phyloP scores from a whole-genome alignment of 2,329 filamentous ascomycete species.

The Onygenales sp. region DNA sequence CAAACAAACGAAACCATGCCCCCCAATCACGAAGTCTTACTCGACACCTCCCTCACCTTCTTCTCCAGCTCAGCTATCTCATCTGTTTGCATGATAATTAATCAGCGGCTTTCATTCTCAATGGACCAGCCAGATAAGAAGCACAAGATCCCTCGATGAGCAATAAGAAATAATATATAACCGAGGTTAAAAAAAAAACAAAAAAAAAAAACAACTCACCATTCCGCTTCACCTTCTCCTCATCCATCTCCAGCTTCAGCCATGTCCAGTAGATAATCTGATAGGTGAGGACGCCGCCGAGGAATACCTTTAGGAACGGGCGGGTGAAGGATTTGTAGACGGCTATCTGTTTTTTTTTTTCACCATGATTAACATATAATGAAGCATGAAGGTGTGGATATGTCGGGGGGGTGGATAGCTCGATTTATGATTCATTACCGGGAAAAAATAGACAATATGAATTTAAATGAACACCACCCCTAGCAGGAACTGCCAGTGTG shows the following conservation, averaged over 20 bases:
- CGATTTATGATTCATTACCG: no score
- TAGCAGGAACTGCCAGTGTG: neutral
- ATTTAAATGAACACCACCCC: no score
- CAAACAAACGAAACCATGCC: neutral
- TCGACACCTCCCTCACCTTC: slow-evolving; percentile 24
- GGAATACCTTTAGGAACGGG: slow-evolving; percentile 39
- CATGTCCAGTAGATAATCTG: slow-evolving; percentile 40
- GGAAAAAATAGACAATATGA: no score
- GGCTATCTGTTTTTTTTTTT: slow-evolving; percentile 20
- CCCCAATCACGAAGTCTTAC: neutral
- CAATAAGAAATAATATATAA: neutral
- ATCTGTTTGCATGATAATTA: slow-evolving; percentile 14
- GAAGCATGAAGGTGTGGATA: neutral
- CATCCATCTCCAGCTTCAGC: slow-evolving; percentile 39
- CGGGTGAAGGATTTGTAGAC: slow-evolving; percentile 31
- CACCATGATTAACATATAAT: no score
- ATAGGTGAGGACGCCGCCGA: slow-evolving; percentile 39
- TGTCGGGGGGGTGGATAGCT: no score
- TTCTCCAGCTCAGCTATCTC: slow-evolving; percentile 26
- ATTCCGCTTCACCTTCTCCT: slow-evolving; percentile 33
- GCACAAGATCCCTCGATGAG: neutral
- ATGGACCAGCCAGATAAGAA: neutral
- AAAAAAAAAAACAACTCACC: slow-evolving; percentile 18
- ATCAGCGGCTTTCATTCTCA: no score
- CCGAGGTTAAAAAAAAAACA: neutral